Base-by-base conservation (phyloP, 2,329 filamentous ascomycete genomes). In the Cercospora sesami region DNA sequence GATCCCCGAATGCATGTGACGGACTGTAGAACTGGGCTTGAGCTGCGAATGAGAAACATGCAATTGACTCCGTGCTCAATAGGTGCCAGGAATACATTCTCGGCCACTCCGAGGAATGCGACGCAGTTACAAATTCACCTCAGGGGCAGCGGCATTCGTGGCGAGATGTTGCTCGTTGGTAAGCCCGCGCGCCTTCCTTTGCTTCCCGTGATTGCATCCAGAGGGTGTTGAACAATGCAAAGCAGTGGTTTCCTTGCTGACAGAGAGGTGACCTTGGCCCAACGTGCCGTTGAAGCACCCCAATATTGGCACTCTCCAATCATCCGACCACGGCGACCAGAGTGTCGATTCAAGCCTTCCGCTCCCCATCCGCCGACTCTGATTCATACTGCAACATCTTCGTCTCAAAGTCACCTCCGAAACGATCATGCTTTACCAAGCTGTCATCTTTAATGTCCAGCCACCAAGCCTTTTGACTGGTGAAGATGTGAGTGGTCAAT, bases 401-500 rank as follows among this genome's bases (percentile, higher is more conserved):
- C 42, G 66, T 45, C 61, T 70, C 71, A 21, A 72, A 74, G n/a
- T 58, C 60, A 10, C 48, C 64, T 3, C 8, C 1, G 36, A 73
- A 73, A 7, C 69, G 45, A 8, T 69, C 68, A n/a, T 68, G 60
- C 60, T 33, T 36, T 12, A 60, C 62, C 51, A 72, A 6, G 14
- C 66, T 69, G 55, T 74, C 74, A 12, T 69, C 62, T 33, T 66
- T 60, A 18, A 69, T 63, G 12, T 72, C 58, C 23, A 53, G 21
- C 70, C 73, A 74, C 57, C 62, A 68, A 9, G 68, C 71, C 45
- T 71, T 73, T 58, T 74, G 70, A 60, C 68, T 71, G n/a, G 57
- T 67, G 31, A 73, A 72, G 21, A 72, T 75, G 23, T 71, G 66
- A 48, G 55, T 60, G 60, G 68, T 57, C 10, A 69, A 55, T 28